Conservation (phyloP, 164 flowering plant species). For the Chloranthus sessilifolius region DNA sequence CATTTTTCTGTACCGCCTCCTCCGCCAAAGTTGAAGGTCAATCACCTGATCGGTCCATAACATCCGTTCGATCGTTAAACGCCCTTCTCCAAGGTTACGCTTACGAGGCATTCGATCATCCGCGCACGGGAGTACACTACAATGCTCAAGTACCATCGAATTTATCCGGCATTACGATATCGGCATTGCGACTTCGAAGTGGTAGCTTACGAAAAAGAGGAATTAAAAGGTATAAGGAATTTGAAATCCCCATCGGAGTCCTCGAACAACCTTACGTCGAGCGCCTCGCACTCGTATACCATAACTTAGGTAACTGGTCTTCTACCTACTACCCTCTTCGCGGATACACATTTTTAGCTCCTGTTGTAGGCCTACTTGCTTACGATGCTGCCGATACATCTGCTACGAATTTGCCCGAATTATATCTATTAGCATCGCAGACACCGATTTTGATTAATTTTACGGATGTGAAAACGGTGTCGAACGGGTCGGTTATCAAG, state of each 20-base stretch:
- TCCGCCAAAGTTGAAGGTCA: neutral
- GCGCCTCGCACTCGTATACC: conserved; percentile 80
- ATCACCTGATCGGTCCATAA: neutral
- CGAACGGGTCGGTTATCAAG: conserved; percentile 33
- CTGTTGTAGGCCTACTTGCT: conserved; percentile 74
- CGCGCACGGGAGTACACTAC: conserved; percentile 47
- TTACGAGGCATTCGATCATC: conserved; percentile 41
- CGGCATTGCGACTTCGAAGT: conserved; percentile 79
- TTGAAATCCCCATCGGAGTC: conserved; percentile 57
- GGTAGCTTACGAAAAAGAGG: conserved; percentile 56
- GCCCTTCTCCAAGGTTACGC: conserved; percentile 82
- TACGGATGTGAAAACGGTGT: conserved; percentile 20
- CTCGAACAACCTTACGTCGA: conserved; percentile 56
- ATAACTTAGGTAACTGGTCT: conserved; percentile 72
- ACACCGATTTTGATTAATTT: conserved; percentile 47
- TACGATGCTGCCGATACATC: conserved; percentile 55
- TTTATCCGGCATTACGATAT: conserved; percentile 52
- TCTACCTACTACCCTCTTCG: conserved; percentile 39
- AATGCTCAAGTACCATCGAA: conserved; percentile 52
- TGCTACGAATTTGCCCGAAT: conserved; percentile 50
- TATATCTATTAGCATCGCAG: conserved; percentile 42
- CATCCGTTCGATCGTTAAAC: conserved; percentile 22
- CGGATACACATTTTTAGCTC: conserved; percentile 55
- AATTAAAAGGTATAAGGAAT: conserved; percentile 51
- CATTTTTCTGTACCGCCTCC: too few relatives aligned